Conservation (phyloP, 2,329 filamentous ascomycete genomes). For the Blastomyces silverae region DNA sequence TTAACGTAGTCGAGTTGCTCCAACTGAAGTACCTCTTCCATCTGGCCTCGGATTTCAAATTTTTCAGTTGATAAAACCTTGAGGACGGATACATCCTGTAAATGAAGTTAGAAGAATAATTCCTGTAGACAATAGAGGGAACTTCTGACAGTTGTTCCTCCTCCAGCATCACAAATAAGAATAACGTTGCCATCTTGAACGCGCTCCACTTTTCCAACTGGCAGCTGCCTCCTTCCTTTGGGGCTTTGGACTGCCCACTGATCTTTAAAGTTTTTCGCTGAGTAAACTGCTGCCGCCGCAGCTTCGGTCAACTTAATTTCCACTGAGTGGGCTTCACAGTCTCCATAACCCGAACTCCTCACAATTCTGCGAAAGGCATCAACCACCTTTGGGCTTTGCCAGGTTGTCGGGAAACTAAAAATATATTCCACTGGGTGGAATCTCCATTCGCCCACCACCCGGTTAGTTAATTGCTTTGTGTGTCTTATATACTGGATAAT, state of each 20-base stretch:
- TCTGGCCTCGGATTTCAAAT: not conserved
- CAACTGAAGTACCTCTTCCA: conserved; percentile 10
- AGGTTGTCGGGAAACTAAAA: conserved; percentile 16
- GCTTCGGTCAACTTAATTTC: conserved; percentile 12
- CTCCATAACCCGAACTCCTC: conserved; percentile 8
- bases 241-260: not conserved
- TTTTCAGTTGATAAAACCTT: conserved; percentile 3
- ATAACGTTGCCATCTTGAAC: conserved; percentile 2
- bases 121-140: not conserved
- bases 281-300: conserved; percentile 10
- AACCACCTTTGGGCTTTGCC: conserved; percentile 10
- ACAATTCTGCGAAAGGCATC: conserved; percentile 8
- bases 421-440: conserved; percentile 12
- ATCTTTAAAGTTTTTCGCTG: conserved; percentile 8
- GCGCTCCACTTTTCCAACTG: not conserved
- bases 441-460: conserved; percentile 8
- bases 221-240: not conserved
- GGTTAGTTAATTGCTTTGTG: not conserved
- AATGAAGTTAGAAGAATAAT: not conserved
- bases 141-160: conserved; percentile 12
- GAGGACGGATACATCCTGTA: conserved; percentile 12
- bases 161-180: conserved; percentile 15
- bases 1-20: conserved; percentile 10
- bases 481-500: conserved; percentile 6
- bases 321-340: conserved; percentile 8